A percentile compares a stretch with the other conserved stretches of the same genome.
Conservation (phyloP, 305 asterid species). For the Ruellia speciosa region DNA sequence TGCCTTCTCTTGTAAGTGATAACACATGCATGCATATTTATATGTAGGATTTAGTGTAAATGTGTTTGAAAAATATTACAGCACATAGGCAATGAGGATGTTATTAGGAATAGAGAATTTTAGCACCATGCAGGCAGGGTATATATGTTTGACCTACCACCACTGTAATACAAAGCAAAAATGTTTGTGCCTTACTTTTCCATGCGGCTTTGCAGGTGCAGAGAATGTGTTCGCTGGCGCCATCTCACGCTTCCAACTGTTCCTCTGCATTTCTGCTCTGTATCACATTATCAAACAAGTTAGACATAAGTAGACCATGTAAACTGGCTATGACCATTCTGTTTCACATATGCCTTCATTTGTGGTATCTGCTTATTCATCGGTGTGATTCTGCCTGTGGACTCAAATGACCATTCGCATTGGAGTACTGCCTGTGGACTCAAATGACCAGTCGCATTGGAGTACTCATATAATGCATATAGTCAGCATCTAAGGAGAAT, state of each 20-base stretch:
- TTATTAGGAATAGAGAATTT: background rate
- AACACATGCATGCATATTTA: background rate
- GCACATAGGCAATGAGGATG: background rate
- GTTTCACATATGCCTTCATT: background rate
- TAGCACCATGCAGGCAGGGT: background rate
- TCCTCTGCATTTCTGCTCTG: background rate
- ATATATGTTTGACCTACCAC: no score
- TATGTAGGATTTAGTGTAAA: background rate
- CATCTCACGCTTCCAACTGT: background rate
- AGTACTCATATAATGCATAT: background rate
- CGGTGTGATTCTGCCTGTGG: no score
- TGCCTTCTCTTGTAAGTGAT: background rate
- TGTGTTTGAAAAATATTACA: background rate
- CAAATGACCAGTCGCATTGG: background rate
- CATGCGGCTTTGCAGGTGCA: no score
- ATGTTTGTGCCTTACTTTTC: background rate
- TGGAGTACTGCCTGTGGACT: background rate
- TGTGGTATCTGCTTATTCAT: no score
- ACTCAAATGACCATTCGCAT: background rate
- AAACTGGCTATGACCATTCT: background rate
- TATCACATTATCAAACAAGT: background rate
- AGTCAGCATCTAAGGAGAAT: background rate
- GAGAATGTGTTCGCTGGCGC: background rate
- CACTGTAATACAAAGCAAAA: background rate
- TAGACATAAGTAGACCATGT: no score